phyloP scores from a whole-genome alignment of 73 alveolate genomes.

The Uronychia setigera region DNA sequence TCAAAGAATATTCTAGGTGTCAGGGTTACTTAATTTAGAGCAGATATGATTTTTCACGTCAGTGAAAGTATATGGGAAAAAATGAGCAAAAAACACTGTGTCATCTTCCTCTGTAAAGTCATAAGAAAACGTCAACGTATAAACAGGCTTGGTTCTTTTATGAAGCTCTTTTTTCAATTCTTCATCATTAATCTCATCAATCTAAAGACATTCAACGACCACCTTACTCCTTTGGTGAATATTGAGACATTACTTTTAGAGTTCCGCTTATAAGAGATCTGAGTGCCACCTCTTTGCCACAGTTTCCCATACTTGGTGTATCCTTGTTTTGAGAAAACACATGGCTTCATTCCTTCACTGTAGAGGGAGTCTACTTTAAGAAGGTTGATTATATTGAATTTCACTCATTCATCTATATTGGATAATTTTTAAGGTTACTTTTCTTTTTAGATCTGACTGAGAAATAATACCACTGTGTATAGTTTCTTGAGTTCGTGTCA shows the following conservation, averaged over 20 bases:
- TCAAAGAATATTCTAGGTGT: conserved; percentile 25
- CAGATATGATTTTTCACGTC: conserved; percentile 63
- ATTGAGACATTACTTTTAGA: conserved; percentile 31
- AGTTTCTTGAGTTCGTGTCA: conserved; percentile 77
- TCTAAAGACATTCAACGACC: too few species aligned
- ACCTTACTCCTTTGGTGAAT: conserved; percentile 30
- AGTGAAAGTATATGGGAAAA: conserved; percentile 84
- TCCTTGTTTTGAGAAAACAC: conserved; percentile 57
- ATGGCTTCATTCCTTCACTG: conserved; percentile 86
- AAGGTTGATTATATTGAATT: conserved; percentile 70
- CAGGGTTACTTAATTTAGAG: not conserved
- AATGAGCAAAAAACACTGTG: conserved; percentile 85
- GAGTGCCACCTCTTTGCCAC: conserved; percentile 82
- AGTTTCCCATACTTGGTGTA: conserved; percentile 18
- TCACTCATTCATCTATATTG: conserved; percentile 44
- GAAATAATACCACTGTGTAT: conserved; percentile 89
- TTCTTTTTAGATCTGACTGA: conserved; percentile 60
- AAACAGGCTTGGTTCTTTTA: conserved; percentile 57
- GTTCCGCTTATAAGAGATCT: conserved; percentile 66
- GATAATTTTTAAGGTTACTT: conserved; percentile 40
- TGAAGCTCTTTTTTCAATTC: conserved; percentile 26
- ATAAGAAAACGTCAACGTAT: conserved; percentile 80
- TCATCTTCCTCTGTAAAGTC: conserved; percentile 82
- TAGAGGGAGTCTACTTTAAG: conserved; percentile 80
- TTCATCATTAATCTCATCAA: conserved; percentile 34